Conservation (phyloP, 139 green algal species). For the Desmodesmus armatus region DNA sequence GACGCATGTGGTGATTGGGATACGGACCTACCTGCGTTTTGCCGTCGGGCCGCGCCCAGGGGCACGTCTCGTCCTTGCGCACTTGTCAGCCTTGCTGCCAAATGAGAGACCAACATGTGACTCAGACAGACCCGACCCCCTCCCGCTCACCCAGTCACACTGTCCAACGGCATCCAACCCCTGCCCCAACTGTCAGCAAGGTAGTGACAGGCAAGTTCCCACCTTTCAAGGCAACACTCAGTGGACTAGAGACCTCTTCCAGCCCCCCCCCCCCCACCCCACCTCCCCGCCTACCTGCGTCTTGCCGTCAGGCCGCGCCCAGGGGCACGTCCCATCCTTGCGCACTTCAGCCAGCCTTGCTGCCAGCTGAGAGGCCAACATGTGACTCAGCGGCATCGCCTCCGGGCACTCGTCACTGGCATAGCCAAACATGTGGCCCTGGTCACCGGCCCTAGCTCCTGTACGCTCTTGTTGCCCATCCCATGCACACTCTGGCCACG, state of each 20-base stretch:
- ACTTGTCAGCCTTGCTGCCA: conserved; percentile 92
- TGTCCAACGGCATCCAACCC: too few relatives aligned
- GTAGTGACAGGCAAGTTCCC: too few relatives aligned
- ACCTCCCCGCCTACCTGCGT: conserved; percentile 96
- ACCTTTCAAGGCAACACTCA: too few relatives aligned
- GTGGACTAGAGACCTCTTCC: too few relatives aligned
- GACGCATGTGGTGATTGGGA: too few relatives aligned
- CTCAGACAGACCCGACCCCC: too few relatives aligned
- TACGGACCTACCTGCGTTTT: conserved; percentile 99
- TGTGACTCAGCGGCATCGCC: conserved; percentile 99
- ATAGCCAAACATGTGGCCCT: conserved; percentile 99
- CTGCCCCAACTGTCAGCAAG: too few relatives aligned
- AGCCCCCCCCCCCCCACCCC: too few relatives aligned
- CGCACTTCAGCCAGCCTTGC: conserved; percentile 86
- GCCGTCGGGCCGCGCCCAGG: conserved; percentile 97
- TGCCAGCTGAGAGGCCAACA: conserved; percentile 96
- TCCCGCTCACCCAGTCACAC: too few relatives aligned
- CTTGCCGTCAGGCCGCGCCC: conserved; percentile 98
- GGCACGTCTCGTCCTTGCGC: conserved; percentile 88
- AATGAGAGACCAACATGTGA: conserved; percentile 95
- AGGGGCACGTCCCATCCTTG: conserved; percentile 91
- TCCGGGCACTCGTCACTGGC: conserved; percentile 97
- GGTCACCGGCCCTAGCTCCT: conserved; percentile 99
- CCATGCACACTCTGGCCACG: conserved; percentile 97
- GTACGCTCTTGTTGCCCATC: conserved; percentile 97